Conservation (phyloP, 2,329 filamentous ascomycete genomes). For the Zalaria obscura region DNA sequence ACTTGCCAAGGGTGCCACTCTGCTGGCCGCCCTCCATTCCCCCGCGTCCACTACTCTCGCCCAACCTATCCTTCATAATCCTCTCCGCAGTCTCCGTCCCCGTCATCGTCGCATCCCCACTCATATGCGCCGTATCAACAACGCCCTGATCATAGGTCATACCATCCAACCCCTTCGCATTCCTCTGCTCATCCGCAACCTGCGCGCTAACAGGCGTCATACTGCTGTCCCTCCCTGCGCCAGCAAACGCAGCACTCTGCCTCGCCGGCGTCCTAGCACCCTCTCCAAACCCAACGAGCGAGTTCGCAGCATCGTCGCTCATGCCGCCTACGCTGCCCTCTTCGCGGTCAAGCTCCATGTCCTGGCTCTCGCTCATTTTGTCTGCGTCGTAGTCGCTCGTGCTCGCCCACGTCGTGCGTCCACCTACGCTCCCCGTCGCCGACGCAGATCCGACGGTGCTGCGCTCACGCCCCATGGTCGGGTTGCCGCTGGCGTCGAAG, state of each 20-base stretch:
- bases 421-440: slow-evolving; percentile 66
- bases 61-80: slow-evolving; percentile 47
- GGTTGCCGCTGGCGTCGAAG: slow-evolving; percentile 63
- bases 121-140: slow-evolving; percentile 22
- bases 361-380: slow-evolving; percentile 47
- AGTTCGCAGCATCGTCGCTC: slow-evolving; percentile 73
- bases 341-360: slow-evolving; percentile 22
- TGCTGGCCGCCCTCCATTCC: slow-evolving; percentile 26
- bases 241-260: slow-evolving; percentile 39
- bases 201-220: slow-evolving; percentile 15
- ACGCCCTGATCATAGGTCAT: slow-evolving; percentile 29
- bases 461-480: slow-evolving; percentile 53
- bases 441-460: slow-evolving; percentile 86
- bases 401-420: slow-evolving; percentile 53
- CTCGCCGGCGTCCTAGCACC: slow-evolving; percentile 50
- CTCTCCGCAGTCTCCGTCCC: slow-evolving; percentile 46
- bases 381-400: slow-evolving; percentile 51
- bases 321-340: slow-evolving; percentile 58
- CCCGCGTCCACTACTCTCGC: slow-evolving; percentile 18
- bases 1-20: slow-evolving; percentile 35
- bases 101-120: slow-evolving; percentile 4
- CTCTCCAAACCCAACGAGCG: slow-evolving; percentile 83
- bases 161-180: slow-evolving; percentile 30
- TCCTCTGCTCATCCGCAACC: slow-evolving; percentile 18
- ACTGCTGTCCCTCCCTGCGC: slow-evolving; percentile 12